phyloP scores from a whole-genome alignment of 352 stramenopile genomes.

The Phytophthora uliginosa region DNA sequence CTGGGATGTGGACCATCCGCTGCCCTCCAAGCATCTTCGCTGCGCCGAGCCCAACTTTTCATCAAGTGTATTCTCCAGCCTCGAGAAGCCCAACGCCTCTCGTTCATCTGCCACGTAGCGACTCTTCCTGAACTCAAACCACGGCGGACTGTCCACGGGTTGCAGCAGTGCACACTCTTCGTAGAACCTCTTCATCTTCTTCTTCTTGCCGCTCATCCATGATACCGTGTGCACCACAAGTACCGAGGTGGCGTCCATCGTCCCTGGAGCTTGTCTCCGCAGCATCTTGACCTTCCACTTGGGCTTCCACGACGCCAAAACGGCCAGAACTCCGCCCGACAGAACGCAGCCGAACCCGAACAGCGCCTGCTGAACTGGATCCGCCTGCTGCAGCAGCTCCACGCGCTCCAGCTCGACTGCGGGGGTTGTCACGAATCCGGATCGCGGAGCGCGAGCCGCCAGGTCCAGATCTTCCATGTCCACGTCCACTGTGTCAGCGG shows the following conservation, averaged over 20 bases:
- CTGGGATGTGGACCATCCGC: conserved; percentile 30
- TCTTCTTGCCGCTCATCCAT: conserved; percentile 28
- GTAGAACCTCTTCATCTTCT: conserved; percentile 43
- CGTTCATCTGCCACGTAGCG: conserved; percentile 68
- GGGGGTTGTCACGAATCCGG: conserved; percentile 46
- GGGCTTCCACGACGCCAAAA: conserved; percentile 65
- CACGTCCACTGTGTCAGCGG: conserved; percentile 20
- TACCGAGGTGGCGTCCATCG: conserved; percentile 64
- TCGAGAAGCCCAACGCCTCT: conserved; percentile 59
- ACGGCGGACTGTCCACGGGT: conserved; percentile 35
- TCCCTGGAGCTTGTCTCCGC: conserved; percentile 44
- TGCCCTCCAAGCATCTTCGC: conserved; percentile 42
- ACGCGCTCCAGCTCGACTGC: conserved; percentile 54
- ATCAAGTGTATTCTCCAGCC: conserved; percentile 65
- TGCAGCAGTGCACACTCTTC: conserved; percentile 55
- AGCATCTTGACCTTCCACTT: conserved; percentile 68
- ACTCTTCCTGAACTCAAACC: conserved; percentile 81
- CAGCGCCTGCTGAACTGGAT: conserved; percentile 44
- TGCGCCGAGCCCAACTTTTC: conserved; percentile 45
- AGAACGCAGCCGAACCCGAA: conserved; percentile 52
- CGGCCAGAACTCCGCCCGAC: conserved; percentile 51
- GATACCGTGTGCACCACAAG: conserved; percentile 47
- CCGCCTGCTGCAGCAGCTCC: conserved; percentile 43
- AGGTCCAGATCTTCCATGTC: conserved; percentile 41
- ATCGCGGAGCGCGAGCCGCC: conserved; percentile 24